phyloP scores from a whole-genome alignment of 495 filamentous ascomycete genomes.

The Aspergillus leporis region DNA sequence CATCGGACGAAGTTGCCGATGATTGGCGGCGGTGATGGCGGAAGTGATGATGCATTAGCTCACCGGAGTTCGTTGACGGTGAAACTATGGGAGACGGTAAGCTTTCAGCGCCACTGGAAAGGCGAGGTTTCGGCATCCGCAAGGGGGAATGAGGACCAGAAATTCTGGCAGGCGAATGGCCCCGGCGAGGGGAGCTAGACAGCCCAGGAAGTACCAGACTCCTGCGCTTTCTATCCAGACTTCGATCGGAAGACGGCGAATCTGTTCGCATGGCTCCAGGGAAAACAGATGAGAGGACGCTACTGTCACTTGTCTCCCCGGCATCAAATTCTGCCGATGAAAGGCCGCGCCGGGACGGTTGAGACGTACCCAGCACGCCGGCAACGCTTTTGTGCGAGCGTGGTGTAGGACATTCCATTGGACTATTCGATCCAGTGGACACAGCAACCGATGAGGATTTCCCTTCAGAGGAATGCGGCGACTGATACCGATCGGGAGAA shows the following conservation, averaged over 20 bases:
- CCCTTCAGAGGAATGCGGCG: conserved; percentile 35
- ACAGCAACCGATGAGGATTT: conserved; percentile 61
- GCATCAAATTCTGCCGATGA: conserved; percentile 77
- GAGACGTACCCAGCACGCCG: conserved; percentile 61
- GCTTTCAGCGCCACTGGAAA: conserved; percentile 71
- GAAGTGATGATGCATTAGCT: conserved; percentile 61
- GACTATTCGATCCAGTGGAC: conserved; percentile 83
- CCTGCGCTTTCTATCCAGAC: conserved; percentile 78
- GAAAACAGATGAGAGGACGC: conserved; percentile 78
- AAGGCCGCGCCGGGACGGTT: conserved; percentile 66
- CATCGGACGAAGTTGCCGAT: conserved; percentile 78
- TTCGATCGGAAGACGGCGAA: conserved; percentile 85
- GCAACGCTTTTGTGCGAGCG: conserved; percentile 76
- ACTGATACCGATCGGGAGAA: conserved; percentile 34
- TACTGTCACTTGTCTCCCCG: conserved; percentile 80
- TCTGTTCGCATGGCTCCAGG: conserved; percentile 72
- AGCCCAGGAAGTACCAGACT: conserved; percentile 77
- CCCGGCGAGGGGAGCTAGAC: conserved; percentile 72
- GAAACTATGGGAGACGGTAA: conserved; percentile 86
- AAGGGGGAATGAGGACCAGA: conserved; percentile 82
- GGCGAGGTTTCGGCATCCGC: conserved; percentile 79
- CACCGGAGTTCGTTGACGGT: conserved; percentile 76
- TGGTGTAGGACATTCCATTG: conserved; percentile 87
- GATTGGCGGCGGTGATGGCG: conserved; percentile 90
- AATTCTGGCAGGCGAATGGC: conserved; percentile 78